Percentiles rank a stretch among this genome's conserved stretches.
Conservation (phyloP, 257 asterid genomes). For the Plantago ovata region DNA sequence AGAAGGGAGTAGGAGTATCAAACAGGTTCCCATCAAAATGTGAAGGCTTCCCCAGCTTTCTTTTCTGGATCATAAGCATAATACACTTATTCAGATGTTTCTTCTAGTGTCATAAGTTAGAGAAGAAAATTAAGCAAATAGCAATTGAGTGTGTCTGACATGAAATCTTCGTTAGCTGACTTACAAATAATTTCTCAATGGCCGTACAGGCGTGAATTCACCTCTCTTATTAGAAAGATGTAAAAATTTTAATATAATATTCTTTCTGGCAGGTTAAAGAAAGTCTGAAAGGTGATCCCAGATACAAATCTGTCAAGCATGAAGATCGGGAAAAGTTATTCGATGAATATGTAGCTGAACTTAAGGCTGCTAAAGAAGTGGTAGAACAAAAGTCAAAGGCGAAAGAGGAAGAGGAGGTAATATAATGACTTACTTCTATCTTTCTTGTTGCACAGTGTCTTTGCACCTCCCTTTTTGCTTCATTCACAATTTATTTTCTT, state of each 20-base stretch:
- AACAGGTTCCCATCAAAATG: too few relatives aligned
- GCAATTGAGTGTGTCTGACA: too few relatives aligned
- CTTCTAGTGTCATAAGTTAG: too few relatives aligned
- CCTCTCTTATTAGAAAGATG: conserved; percentile 10
- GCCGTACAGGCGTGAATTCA: conserved; percentile 9
- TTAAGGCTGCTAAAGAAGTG: conserved; percentile 78
- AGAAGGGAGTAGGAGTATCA: too few relatives aligned
- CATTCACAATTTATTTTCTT: not conserved
- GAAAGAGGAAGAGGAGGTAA: conserved; percentile 75
- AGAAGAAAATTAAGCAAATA: too few relatives aligned
- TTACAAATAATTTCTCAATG: too few relatives aligned
- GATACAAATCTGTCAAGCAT: conserved; percentile 82
- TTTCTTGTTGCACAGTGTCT: conserved; percentile 17
- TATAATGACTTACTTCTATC: conserved; percentile 16
- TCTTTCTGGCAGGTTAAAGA: conserved; percentile 76
- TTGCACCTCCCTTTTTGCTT: not conserved
- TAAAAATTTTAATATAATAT: not conserved
- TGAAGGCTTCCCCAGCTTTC: too few relatives aligned
- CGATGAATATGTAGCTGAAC: conserved; percentile 64
- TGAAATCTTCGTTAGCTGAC: too few relatives aligned
- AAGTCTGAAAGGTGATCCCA: conserved; percentile 68
- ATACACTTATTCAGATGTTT: too few relatives aligned
- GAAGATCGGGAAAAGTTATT: conserved; percentile 83
- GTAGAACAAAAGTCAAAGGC: conserved; percentile 50
- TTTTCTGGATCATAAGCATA: too few relatives aligned